Conservation (phyloP, 2,329 filamentous ascomycete genomes). For the Colletotrichum neosansevieriae region DNA sequence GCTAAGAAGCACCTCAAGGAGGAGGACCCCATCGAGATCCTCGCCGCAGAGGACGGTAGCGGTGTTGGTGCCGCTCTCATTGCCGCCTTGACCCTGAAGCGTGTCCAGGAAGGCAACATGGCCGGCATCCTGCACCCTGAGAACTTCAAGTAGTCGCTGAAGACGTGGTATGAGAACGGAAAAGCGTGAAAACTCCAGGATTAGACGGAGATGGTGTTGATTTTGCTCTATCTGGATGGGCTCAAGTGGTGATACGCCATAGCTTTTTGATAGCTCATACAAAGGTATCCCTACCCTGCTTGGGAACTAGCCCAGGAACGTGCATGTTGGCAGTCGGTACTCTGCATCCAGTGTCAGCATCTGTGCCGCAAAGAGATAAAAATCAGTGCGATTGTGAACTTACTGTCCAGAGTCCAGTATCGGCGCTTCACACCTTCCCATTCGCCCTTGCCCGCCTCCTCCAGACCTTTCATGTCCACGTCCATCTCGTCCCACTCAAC, state of each 20-base stretch:
- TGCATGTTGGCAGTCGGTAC: conserved; percentile 81
- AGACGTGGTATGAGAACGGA: conserved; percentile 37
- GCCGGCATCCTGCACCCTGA: conserved; percentile 74
- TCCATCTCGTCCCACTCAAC: conserved; percentile 85
- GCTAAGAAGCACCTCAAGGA: conserved; percentile 75
- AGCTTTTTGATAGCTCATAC: conserved; percentile 32
- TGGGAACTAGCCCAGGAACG: conserved; percentile 71
- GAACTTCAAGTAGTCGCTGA: conserved; percentile 62
- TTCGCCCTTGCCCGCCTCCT: conserved; percentile 75
- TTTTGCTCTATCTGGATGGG: conserved; percentile 14
- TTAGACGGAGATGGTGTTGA: conserved; percentile 42
- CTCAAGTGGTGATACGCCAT: conserved; percentile 20
- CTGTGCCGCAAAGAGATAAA: neutral
- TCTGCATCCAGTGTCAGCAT: conserved; percentile 53
- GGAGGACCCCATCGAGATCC: conserved; percentile 87
- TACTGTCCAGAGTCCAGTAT: conserved; percentile 88
- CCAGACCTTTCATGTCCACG: conserved; percentile 76
- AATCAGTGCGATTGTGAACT: conserved; percentile 46
- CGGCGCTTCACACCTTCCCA: conserved; percentile 90
- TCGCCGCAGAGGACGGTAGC: conserved; percentile 93
- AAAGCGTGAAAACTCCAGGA: conserved; percentile 19
- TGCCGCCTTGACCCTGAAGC: conserved; percentile 77
- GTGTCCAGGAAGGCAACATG: conserved; percentile 72
- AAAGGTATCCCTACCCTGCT: conserved; percentile 22
- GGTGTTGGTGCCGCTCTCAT: conserved; percentile 98